Evolutionary conservation across 345 rosid genomes (phyloP).

Genomic region (Fremontodendron californicum): DNA sequence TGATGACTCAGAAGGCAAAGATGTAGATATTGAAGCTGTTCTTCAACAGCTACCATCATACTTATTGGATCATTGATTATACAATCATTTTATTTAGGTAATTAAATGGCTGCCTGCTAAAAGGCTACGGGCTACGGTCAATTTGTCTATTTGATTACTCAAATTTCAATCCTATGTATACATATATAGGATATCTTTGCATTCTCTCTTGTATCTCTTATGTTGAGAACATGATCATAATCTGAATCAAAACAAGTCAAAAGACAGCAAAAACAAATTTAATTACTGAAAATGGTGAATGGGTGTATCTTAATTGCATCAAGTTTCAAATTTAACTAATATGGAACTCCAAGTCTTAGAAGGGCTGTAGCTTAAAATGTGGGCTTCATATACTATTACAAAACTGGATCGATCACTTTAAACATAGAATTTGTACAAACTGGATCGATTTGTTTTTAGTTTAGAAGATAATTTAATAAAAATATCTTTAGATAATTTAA

Average conservation of each 20-base stretch:
- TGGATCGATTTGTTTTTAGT: too few relatives aligned
- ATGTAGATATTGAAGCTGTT: conserved; percentile 8
- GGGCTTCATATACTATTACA: too few relatives aligned
- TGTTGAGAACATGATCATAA: background rate
- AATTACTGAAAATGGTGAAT: too few relatives aligned
- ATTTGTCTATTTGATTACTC: background rate
- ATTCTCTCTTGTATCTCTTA: background rate
- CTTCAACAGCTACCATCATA: conserved; percentile 1
- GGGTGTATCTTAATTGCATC: too few relatives aligned
- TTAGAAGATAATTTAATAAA: too few relatives aligned
- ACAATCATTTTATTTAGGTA: background rate
- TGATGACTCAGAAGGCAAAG: conserved; percentile 1
- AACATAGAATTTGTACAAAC: too few relatives aligned
- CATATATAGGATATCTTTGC: conserved; percentile 10
- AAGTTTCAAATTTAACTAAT: too few relatives aligned
- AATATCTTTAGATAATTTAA: background rate
- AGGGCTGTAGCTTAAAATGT: too few relatives aligned
- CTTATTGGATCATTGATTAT: conserved; percentile 8
- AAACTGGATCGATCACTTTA: too few relatives aligned
- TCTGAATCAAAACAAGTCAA: background rate
- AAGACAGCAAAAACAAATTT: background rate
- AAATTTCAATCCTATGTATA: background rate
- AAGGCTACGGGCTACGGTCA: background rate
- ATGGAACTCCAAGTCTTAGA: too few relatives aligned
- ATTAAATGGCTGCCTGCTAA: background rate